Conservation (phyloP, 2,329 filamentous ascomycete genomes). For the Penicillium sp. region DNA sequence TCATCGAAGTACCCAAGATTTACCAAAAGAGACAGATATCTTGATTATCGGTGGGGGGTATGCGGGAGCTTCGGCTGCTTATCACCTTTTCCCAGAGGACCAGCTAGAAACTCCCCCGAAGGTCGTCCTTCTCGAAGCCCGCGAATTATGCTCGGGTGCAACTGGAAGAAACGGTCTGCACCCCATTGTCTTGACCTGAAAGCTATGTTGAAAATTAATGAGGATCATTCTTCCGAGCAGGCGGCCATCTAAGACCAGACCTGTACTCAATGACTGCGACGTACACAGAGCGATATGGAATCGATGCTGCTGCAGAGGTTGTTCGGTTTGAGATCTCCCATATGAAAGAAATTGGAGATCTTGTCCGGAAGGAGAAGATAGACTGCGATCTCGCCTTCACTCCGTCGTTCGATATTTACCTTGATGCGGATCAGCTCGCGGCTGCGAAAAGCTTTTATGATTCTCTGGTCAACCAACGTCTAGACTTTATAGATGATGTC, state of each 20-base stretch:
- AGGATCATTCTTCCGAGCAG: too few species aligned
- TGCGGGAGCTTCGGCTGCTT: constrained; percentile 51
- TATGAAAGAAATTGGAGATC: constrained; percentile 46
- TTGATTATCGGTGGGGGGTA: constrained; percentile 56
- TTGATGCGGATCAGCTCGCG: constrained; percentile 41
- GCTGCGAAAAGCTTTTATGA: constrained; percentile 35
- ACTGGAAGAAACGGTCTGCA: constrained; percentile 51
- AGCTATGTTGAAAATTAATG: too few species aligned
- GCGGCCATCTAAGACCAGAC: constrained; percentile 51
- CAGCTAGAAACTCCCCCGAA: constrained; percentile 23
- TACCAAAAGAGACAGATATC: constrained; percentile 50
- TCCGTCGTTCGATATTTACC: constrained; percentile 47
- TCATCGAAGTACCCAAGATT: constrained; percentile 14
- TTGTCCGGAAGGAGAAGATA: constrained; percentile 50
- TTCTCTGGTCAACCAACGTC: constrained; percentile 32
- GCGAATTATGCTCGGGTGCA: constrained; percentile 49
- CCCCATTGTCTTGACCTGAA: too few species aligned
- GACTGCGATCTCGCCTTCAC: constrained; percentile 53
- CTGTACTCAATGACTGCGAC: constrained; percentile 46
- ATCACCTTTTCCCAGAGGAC: constrained; percentile 43
- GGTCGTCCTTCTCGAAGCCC: constrained; percentile 48
- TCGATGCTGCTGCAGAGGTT: constrained; percentile 45
- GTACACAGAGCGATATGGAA: constrained; percentile 41
- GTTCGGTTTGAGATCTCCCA: constrained; percentile 50
- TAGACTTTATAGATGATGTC: constrained; percentile 40